Evolutionary conservation across 2,329 filamentous ascomycete species (phyloP).

Genomic region (Trichoderma simmonsii): DNA sequence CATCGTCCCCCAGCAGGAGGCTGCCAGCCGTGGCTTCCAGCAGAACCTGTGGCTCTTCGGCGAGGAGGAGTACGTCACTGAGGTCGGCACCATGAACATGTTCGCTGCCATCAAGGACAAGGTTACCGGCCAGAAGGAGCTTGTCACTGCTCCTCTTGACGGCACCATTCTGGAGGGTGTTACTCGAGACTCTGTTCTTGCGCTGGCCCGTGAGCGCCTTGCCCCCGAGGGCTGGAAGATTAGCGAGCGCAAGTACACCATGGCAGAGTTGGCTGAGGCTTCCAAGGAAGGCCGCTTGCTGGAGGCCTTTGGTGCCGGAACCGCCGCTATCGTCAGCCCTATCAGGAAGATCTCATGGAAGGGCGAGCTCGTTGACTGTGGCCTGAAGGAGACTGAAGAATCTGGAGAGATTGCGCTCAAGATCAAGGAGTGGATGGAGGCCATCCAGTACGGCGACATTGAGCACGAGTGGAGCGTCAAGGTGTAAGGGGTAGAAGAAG

Average conservation of each 20-base stretch:
- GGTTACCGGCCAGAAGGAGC: slow-evolving; percentile 84
- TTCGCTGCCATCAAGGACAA: slow-evolving; percentile 84
- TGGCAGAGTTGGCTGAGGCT: slow-evolving; percentile 79
- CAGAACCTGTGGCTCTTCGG: slow-evolving; percentile 99
- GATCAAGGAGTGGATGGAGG: slow-evolving; percentile 97
- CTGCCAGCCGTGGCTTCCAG: slow-evolving; percentile 87
- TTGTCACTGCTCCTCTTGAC: slow-evolving; percentile 92
- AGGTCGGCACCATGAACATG: slow-evolving; percentile 99
- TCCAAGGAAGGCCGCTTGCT: slow-evolving; percentile 79
- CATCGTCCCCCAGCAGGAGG: slow-evolving; percentile 92
- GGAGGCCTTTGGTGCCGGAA: slow-evolving; percentile 92
- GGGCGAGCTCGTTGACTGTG: slow-evolving; percentile 77
- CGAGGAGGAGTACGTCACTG: slow-evolving; percentile 91
- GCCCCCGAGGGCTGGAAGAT: slow-evolving; percentile 84
- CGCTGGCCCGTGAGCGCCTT: slow-evolving; percentile 78
- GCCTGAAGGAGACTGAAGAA: slow-evolving; percentile 75
- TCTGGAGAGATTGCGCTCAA: slow-evolving; percentile 78
- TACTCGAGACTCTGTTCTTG: slow-evolving; percentile 86
- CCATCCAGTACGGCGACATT: slow-evolving; percentile 90
- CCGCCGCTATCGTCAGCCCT: slow-evolving; percentile 89
- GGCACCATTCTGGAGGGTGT: slow-evolving; percentile 96
- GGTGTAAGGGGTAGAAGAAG: slow-evolving; percentile 24
- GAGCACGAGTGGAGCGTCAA: slow-evolving; percentile 84
- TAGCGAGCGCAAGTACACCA: slow-evolving; percentile 86
- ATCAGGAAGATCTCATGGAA: slow-evolving; percentile 88